Evolutionary conservation across 2,329 filamentous ascomycete species (phyloP).

Genomic region (Nemania sp.): DNA sequence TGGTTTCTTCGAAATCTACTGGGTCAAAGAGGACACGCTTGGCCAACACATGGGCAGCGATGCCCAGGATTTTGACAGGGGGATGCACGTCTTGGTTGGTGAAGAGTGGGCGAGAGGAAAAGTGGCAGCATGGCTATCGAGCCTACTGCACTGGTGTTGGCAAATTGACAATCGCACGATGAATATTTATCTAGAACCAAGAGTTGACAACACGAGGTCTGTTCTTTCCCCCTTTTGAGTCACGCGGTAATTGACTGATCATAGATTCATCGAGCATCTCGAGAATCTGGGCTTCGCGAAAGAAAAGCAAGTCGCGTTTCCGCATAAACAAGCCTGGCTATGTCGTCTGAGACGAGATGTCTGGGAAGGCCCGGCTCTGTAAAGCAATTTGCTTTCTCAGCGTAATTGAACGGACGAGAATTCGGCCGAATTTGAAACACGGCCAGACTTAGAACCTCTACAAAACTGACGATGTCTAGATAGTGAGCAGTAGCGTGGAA

Average conservation of each 20-base stretch:
- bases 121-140: conserved; percentile 81
- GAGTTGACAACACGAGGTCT: conserved; percentile 88
- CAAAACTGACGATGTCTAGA: background rate
- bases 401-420: background rate
- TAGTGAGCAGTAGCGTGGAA: too few relatives aligned
- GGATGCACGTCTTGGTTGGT: conserved; percentile 85
- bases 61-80: conserved; percentile 80
- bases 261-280: conserved; percentile 71
- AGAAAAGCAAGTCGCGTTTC: conserved; percentile 82
- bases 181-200: conserved; percentile 82
- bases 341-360: conserved; percentile 78
- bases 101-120: conserved; percentile 88
- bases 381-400: too few relatives aligned
- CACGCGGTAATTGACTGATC: conserved; percentile 8
- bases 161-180: conserved; percentile 78
- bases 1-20: conserved; percentile 97
- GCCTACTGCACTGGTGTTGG: conserved; percentile 85
- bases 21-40: conserved; percentile 89
- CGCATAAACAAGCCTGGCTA: conserved; percentile 89
- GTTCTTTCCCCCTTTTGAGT: conserved; percentile 32
- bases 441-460: too few relatives aligned
- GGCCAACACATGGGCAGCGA: conserved; percentile 68
- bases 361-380: conserved; percentile 71
- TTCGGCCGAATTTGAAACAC: background rate
- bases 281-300: conserved; percentile 79